phyloP scores from a whole-genome alignment of 768 basidiomycete genomes.

The Boletus reticulatus region DNA sequence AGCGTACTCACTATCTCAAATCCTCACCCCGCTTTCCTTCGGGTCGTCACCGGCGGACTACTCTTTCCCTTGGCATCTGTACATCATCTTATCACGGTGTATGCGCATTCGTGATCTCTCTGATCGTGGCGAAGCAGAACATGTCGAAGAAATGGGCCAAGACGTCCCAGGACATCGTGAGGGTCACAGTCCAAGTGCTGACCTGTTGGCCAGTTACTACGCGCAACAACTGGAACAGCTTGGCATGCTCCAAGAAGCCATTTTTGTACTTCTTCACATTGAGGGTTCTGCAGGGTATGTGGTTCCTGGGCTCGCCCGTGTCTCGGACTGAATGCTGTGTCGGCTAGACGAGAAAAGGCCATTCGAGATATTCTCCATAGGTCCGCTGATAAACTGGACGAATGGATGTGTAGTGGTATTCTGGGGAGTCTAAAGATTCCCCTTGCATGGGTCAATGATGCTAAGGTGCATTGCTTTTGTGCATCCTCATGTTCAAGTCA shows the following conservation, averaged over 20 bases:
- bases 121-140: constrained; percentile 62
- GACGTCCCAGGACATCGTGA: constrained; percentile 51
- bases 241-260: constrained; percentile 81
- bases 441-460: constrained; percentile 83
- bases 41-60: constrained; percentile 74
- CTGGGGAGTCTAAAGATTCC: constrained; percentile 81
- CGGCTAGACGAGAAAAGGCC: constrained; percentile 72
- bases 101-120: constrained; percentile 83
- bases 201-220: constrained; percentile 79
- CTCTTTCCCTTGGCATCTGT: constrained; percentile 90
- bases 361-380: constrained; percentile 79
- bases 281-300: constrained; percentile 77
- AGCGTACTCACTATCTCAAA: constrained; percentile 62
- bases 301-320: not conserved
- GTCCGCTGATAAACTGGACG: constrained; percentile 61
- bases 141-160: constrained; percentile 34
- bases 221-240: constrained; percentile 82
- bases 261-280: constrained; percentile 87
- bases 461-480: constrained; percentile 53
- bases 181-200: constrained; percentile 82
- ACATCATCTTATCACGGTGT: constrained; percentile 80
- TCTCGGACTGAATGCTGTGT: constrained; percentile 5
- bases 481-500: not conserved
- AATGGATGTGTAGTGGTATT: constrained; percentile 70
- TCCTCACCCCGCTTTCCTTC: constrained; percentile 73